These are phyloP conservation scores for Arthrobotrys sinensis DNA, from an alignment of 2,329 filamentous ascomycete genomes.

Conservation along the genomic window DNA sequence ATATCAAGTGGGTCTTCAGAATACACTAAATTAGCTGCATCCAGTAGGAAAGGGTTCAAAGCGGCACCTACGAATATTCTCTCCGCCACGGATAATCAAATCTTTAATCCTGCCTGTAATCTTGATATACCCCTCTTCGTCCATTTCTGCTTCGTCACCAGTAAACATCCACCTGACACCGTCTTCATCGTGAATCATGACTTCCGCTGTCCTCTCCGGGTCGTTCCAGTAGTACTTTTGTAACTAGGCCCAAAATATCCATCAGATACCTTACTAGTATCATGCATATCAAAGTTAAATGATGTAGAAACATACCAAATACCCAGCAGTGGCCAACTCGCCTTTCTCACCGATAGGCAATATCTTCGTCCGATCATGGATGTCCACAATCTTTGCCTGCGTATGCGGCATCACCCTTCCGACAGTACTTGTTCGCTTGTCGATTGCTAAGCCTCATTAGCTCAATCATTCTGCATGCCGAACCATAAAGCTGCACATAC, in stretches of 20 bases:
- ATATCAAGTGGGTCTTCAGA: conserved; percentile 81
- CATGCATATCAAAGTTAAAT: no score
- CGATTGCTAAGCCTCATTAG: conserved; percentile 37
- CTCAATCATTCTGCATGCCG: conserved; percentile 45
- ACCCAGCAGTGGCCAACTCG: conserved; percentile 86
- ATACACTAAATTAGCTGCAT: background rate
- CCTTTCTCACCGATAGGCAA: conserved; percentile 79
- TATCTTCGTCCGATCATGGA: conserved; percentile 73
- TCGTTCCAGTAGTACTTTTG: conserved; percentile 89
- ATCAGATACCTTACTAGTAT: background rate
- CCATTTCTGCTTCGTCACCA: conserved; percentile 91
- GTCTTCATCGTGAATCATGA: conserved; percentile 73
- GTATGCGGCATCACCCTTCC: conserved; percentile 90
- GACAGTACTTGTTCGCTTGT: conserved; percentile 81
- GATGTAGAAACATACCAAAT: conserved; percentile 78
- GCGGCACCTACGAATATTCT: conserved; percentile 74
- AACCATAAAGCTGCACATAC: conserved; percentile 82
- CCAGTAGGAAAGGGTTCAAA: background rate
- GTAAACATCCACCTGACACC: conserved; percentile 87
- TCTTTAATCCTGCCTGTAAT: conserved; percentile 83
- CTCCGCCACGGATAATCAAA: conserved; percentile 92
- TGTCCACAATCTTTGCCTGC: conserved; percentile 82
- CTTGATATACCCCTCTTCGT: conserved; percentile 82
- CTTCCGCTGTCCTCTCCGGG: conserved; percentile 77
- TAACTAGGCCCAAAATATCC: conserved; percentile 31